Evolutionary conservation across 768 basidiomycete genomes (phyloP).

Genomic region (Agaricus subrufescens): DNA sequence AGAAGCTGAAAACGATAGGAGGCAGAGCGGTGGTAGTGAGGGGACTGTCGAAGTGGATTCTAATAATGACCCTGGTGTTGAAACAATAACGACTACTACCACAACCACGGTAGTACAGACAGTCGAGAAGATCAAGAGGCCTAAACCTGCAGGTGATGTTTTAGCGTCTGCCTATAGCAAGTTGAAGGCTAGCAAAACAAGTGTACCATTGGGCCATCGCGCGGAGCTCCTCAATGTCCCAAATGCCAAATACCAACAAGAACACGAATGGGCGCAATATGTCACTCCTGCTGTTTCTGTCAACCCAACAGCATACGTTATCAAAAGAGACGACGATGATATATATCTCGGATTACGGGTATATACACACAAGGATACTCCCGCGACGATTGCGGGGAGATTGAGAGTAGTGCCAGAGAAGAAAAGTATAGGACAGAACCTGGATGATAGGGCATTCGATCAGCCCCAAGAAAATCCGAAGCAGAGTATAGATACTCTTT

Average conservation of each 20-base stretch:
- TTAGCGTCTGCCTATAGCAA: not conserved
- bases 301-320: slow-evolving; percentile 18
- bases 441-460: not conserved
- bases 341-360: slow-evolving; percentile 36
- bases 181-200: not conserved
- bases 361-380: slow-evolving; percentile 41
- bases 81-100: slow-evolving; percentile 22
- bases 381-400: slow-evolving; percentile 26
- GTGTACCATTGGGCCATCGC: not conserved
- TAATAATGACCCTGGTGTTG: slow-evolving; percentile 15
- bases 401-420: slow-evolving; percentile 28
- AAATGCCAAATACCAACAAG: slow-evolving; percentile 5
- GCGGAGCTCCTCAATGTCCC: slow-evolving; percentile 2
- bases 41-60: not conserved
- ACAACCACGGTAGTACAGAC: slow-evolving; percentile 22
- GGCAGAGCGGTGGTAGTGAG: not conserved
- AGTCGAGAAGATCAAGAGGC: slow-evolving; percentile 18
- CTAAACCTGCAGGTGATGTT: slow-evolving; percentile 4
- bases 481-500: not conserved
- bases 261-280: not conserved
- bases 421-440: slow-evolving; percentile 13
- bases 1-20: slow-evolving; percentile 12
- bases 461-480: not conserved
- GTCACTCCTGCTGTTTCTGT: not conserved
- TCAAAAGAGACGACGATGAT: slow-evolving; percentile 28